Evolutionary conservation across 2,329 filamentous ascomycete genomes (phyloP).

Genomic region (Aschersonia sp.): DNA sequence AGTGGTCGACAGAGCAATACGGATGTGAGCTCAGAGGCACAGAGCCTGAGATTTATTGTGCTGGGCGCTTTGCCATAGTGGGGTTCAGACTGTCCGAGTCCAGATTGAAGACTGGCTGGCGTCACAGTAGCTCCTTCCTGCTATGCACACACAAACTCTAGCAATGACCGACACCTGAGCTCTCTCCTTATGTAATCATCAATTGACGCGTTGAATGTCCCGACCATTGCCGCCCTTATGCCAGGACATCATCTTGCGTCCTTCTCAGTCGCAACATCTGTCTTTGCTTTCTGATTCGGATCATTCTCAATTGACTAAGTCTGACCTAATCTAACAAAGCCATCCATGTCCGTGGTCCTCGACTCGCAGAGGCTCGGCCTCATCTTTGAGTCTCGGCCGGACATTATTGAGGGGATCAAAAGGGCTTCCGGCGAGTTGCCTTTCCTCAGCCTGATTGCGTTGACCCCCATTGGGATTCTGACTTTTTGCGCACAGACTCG

Average conservation of each 20-base stretch:
- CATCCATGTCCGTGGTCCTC: slow-evolving; percentile 26
- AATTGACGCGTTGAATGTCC: background rate
- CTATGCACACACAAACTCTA: background rate
- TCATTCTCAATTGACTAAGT: background rate
- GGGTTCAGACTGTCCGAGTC: too few relatives aligned
- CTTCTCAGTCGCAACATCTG: too few relatives aligned
- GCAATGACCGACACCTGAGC: background rate
- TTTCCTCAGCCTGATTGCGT: background rate
- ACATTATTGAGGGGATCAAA: slow-evolving; percentile 39
- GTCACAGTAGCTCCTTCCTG: background rate
- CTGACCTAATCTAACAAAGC: background rate
- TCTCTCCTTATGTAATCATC: slow-evolving; percentile 3
- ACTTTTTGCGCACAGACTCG: slow-evolving; percentile 24
- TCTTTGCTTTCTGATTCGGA: background rate
- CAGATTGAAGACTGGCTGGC: background rate
- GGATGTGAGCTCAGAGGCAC: too few relatives aligned
- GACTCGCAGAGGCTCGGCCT: slow-evolving; percentile 33
- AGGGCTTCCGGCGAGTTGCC: slow-evolving; percentile 32
- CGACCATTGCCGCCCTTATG: too few relatives aligned
- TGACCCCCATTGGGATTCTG: background rate
- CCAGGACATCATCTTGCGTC: too few relatives aligned
- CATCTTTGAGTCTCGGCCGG: slow-evolving; percentile 40
- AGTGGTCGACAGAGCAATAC: background rate
- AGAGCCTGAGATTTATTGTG: too few relatives aligned
- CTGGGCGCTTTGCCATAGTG: too few relatives aligned